phyloP scores from a whole-genome alignment of 257 asterid species.

The Sherardia arvensis region DNA sequence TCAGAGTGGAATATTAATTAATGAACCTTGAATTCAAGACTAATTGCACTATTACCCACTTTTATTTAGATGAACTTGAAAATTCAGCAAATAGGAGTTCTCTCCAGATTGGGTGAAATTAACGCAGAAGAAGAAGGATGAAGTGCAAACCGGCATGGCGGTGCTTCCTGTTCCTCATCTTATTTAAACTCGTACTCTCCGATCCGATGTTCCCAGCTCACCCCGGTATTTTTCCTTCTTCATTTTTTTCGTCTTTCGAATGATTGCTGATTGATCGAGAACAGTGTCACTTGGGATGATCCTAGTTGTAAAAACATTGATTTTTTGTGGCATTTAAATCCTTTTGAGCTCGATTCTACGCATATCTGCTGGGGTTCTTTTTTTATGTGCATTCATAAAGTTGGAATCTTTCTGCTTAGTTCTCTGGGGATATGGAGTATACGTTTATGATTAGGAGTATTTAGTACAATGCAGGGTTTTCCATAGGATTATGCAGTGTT shows the following conservation, averaged over 20 bases:
- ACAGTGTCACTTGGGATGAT: not conserved
- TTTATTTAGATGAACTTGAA: not conserved
- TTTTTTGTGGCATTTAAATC: not conserved
- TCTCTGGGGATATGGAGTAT: not conserved
- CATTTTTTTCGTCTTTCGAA: not conserved
- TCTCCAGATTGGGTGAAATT: constrained; percentile 1
- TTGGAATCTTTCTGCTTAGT: not conserved
- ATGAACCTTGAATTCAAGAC: not conserved
- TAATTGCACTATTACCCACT: not conserved
- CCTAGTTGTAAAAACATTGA: not conserved
- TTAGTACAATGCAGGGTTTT: not conserved
- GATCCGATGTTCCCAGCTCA: constrained; percentile 20
- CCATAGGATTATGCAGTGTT: not conserved
- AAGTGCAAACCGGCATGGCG: constrained; percentile 15
- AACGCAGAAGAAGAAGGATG: constrained; percentile 5
- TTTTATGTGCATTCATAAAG: not conserved
- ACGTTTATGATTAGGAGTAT: not conserved
- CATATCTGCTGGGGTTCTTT: not conserved
- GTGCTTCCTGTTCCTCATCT: constrained; percentile 16
- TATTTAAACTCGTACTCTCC: constrained; percentile 14
- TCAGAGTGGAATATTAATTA: not conserved
- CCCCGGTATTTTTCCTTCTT: constrained; percentile 11
- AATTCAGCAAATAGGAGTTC: constrained; percentile 1
- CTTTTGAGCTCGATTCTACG: not conserved
- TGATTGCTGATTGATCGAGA: not conserved